Evolutionary conservation across 2,329 filamentous ascomycete species (phyloP).

Genomic region (Zelopaecilomyces penicillatus): DNA sequence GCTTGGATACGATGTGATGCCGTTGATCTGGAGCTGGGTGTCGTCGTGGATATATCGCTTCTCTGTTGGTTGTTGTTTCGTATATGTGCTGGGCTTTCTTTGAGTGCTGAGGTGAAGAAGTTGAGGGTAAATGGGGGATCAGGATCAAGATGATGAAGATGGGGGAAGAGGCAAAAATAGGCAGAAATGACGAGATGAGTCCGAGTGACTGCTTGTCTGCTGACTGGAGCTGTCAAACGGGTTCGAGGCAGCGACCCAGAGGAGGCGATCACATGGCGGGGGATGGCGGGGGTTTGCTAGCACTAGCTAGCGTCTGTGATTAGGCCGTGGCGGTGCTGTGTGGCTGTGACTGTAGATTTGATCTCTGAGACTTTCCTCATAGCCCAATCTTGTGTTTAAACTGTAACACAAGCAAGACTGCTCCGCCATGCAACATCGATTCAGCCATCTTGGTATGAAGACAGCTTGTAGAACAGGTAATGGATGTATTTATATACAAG

Average conservation of each 20-base stretch:
- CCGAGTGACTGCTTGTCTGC: constrained; percentile 5
- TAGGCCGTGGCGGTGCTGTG: constrained; percentile 4
- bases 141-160: background rate
- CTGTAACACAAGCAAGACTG: too few relatives aligned
- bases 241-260: constrained; percentile 7
- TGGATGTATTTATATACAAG: too few relatives aligned
- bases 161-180: background rate
- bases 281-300: constrained; percentile 7
- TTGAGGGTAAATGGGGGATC: background rate
- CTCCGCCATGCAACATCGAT: too few relatives aligned
- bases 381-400: background rate
- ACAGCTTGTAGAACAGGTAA: too few relatives aligned
- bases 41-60: background rate
- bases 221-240: constrained; percentile 7
- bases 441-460: too few relatives aligned
- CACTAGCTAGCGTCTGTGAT: constrained; percentile 5
- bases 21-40: background rate
- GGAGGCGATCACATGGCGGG: constrained; percentile 23
- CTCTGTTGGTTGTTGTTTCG: background rate
- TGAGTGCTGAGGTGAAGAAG: too few relatives aligned
- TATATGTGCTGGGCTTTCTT: background rate
- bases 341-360: constrained; percentile 9
- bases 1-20: too few relatives aligned
- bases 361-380: constrained; percentile 4
- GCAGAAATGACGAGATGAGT: background rate